These are phyloP conservation scores for Claviceps maximensis DNA, from an alignment of 2,329 filamentous ascomycete genomes.

Conservation along the genomic window DNA sequence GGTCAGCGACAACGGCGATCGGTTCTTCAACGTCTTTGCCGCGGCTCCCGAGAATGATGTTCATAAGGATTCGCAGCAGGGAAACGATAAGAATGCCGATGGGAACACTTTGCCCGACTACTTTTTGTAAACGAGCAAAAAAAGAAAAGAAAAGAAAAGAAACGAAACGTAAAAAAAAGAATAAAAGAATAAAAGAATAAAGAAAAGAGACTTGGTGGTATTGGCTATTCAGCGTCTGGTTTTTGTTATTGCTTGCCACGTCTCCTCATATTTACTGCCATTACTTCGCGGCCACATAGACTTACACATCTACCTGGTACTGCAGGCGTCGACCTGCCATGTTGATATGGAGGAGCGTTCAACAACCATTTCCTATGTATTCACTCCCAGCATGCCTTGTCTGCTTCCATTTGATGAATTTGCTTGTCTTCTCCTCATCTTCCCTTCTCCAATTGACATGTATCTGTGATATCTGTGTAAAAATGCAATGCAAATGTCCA, in stretches of 20 bases:
- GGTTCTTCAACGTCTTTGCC: slow-evolving; percentile 96
- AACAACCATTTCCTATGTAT: not conserved
- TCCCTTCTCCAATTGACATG: not conserved
- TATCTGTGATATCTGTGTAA: not conserved
- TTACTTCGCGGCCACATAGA: not conserved
- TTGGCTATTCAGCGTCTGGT: not conserved
- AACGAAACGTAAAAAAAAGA: too few relatives aligned
- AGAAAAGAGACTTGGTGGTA: too few relatives aligned
- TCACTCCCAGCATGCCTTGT: not conserved
- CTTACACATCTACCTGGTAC: not conserved
- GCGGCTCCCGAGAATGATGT: slow-evolving; percentile 91
- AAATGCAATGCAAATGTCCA: slow-evolving; percentile 1
- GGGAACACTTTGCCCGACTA: slow-evolving; percentile 54
- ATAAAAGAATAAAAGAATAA: too few relatives aligned
- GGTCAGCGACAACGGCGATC: slow-evolving; percentile 82
- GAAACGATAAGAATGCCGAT: slow-evolving; percentile 56
- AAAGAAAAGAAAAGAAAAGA: too few relatives aligned
- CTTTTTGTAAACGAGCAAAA: slow-evolving; percentile 40
- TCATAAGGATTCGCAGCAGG: slow-evolving; percentile 72
- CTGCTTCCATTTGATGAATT: not conserved
- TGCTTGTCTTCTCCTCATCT: not conserved
- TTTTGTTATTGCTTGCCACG: not conserved
- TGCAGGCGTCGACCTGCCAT: not conserved
- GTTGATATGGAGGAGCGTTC: not conserved
- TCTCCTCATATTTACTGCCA: not conserved